phyloP scores from a whole-genome alignment of 257 asterid species.

The Ehretia macrophylla region DNA sequence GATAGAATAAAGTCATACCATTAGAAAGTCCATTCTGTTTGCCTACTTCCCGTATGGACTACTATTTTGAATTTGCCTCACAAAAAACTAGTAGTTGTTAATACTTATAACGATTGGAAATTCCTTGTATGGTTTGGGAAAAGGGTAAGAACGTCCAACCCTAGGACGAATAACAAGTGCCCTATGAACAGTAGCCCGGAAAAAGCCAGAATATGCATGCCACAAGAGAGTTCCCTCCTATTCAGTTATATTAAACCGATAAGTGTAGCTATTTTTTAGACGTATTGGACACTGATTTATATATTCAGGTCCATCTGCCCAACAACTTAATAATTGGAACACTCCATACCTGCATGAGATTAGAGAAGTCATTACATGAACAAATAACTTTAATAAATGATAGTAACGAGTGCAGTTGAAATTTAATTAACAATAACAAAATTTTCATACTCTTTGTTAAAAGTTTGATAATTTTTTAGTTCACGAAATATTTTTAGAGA shows the following conservation, averaged over 20 bases:
- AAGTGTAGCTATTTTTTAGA: constrained; percentile 50
- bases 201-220: constrained; percentile 76
- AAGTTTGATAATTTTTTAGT: not conserved
- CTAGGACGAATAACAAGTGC: constrained; percentile 58
- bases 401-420: too few relatives aligned
- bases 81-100: not conserved
- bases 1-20: too few relatives aligned
- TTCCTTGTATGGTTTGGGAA: not conserved
- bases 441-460: not conserved
- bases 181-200: constrained; percentile 58
- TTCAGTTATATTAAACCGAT: constrained; percentile 46
- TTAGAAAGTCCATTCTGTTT: too few relatives aligned
- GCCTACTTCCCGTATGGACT: not conserved
- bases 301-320: constrained; percentile 73
- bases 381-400: not conserved
- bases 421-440: too few relatives aligned
- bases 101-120: not conserved
- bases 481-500: too few relatives aligned
- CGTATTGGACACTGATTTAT: constrained; percentile 65
- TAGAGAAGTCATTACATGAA: not conserved
- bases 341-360: constrained; percentile 52
- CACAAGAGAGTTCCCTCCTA: constrained; percentile 59
- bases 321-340: constrained; percentile 49
- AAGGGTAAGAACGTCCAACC: constrained; percentile 50
- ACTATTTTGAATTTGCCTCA: not conserved